Conservation (phyloP, 352 stramenopile species). For the Phytophthora sp. region DNA sequence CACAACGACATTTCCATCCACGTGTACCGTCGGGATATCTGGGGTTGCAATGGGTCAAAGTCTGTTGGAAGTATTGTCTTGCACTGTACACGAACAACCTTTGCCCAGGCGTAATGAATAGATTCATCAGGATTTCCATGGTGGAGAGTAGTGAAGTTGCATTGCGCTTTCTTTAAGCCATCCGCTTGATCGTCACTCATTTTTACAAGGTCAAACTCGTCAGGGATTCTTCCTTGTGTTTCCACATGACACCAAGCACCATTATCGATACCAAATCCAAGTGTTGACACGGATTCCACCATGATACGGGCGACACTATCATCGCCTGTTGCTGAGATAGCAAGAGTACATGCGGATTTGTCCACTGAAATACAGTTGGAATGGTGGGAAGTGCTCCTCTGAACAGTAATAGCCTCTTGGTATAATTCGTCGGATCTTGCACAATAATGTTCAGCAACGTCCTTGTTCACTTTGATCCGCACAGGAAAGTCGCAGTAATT, state of each 20-base stretch:
- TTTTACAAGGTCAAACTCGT: slow-evolving; percentile 63
- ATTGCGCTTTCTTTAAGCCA: slow-evolving; percentile 21
- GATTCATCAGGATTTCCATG: slow-evolving; percentile 14
- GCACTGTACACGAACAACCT: slow-evolving; percentile 41
- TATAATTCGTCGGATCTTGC: slow-evolving; percentile 13
- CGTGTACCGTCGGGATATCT: slow-evolving; percentile 49
- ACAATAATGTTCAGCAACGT: slow-evolving; percentile 12
- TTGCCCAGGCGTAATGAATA: slow-evolving; percentile 46
- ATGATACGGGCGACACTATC: slow-evolving; percentile 35
- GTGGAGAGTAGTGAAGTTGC: slow-evolving; percentile 34
- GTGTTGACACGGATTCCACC: slow-evolving; percentile 36
- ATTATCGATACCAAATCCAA: slow-evolving; percentile 35
- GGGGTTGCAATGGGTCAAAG: slow-evolving; percentile 48
- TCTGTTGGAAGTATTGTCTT: slow-evolving; percentile 53
- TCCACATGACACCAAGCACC: slow-evolving; percentile 40
- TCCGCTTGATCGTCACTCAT: slow-evolving; percentile 27
- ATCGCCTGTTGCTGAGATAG: neutral
- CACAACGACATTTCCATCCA: slow-evolving; percentile 63
- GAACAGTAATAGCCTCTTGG: slow-evolving; percentile 12
- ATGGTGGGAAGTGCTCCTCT: slow-evolving; percentile 10
- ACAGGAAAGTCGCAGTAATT: slow-evolving; percentile 55
- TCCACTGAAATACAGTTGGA: slow-evolving; percentile 44
- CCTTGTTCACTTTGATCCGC: slow-evolving; percentile 43
- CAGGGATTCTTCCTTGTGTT: slow-evolving; percentile 33
- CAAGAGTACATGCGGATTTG: slow-evolving; percentile 33